These are phyloP conservation scores for Botrytis tulipae DNA, from an alignment of 2,329 filamentous ascomycete species.

Conservation along the genomic window DNA sequence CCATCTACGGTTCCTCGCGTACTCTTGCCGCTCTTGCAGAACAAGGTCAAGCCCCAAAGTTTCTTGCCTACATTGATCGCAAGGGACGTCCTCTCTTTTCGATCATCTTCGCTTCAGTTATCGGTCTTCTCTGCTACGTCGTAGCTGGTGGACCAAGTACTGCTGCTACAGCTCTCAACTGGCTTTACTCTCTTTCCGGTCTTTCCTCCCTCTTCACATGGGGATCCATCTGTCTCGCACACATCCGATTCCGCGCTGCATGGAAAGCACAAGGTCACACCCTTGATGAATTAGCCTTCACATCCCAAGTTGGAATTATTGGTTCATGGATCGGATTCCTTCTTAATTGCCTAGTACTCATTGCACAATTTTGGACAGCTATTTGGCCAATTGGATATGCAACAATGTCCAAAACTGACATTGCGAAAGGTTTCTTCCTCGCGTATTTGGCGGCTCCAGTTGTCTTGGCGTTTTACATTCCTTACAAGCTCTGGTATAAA, in stretches of 20 bases:
- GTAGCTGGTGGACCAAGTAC: conserved; percentile 50
- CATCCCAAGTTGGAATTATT: conserved; percentile 55
- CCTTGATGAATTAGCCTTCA: conserved; percentile 65
- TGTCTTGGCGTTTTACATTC: conserved; percentile 55
- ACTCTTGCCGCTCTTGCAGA: conserved; percentile 59
- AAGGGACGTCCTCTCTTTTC: conserved; percentile 55
- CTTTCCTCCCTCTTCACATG: conserved; percentile 60
- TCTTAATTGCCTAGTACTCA: conserved; percentile 49
- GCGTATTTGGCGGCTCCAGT: conserved; percentile 55
- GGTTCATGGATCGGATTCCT: conserved; percentile 62
- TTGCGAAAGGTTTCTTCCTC: conserved; percentile 56
- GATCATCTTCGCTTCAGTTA: conserved; percentile 39
- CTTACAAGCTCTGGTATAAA: conserved; percentile 58
- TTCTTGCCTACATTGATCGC: conserved; percentile 58
- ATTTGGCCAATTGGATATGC: conserved; percentile 49
- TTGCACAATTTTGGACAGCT: conserved; percentile 44
- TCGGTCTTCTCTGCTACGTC: conserved; percentile 49
- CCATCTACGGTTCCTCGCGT: conserved; percentile 58
- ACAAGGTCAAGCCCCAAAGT: conserved; percentile 56
- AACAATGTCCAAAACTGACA: conserved; percentile 27
- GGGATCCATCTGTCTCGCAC: conserved; percentile 63
- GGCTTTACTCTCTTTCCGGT: conserved; percentile 63
- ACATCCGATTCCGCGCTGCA: conserved; percentile 65
- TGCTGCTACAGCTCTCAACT: conserved; percentile 54
- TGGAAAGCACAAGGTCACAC: conserved; percentile 57